Conservation (phyloP, 495 filamentous ascomycete species). For the Cercophora scortea region DNA sequence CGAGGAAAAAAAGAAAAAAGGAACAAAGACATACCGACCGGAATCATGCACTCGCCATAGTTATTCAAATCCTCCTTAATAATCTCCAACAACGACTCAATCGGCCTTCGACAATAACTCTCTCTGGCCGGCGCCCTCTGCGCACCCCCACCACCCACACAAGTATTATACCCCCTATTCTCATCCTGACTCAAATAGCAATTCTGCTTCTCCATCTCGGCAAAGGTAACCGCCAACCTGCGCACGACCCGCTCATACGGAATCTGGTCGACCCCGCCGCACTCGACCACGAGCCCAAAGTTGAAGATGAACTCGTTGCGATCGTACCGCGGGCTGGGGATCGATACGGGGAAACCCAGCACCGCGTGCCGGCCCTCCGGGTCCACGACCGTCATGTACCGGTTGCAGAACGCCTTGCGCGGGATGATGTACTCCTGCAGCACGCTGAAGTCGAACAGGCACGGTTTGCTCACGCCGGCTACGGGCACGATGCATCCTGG, state of each 20-base stretch:
- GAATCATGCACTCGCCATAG: conserved; percentile 97
- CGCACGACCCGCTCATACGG: conserved; percentile 75
- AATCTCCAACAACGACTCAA: conserved; percentile 81
- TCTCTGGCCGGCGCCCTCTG: conserved; percentile 10
- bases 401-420: conserved; percentile 81
- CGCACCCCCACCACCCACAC: neutral
- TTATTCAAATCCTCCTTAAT: conserved; percentile 94
- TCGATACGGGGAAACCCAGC: conserved; percentile 82
- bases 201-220: conserved; percentile 79
- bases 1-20: neutral
- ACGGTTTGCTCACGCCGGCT: conserved; percentile 40
- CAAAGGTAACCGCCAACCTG: conserved; percentile 77
- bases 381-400: conserved; percentile 69
- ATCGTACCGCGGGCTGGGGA: conserved; percentile 64
- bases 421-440: conserved; percentile 89
- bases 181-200: conserved; percentile 59
- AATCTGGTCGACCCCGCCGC: conserved; percentile 54
- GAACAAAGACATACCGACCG: conserved; percentile 54
- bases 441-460: conserved; percentile 73
- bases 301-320: conserved; percentile 99
- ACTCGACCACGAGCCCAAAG: conserved; percentile 73
- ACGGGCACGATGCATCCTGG: conserved; percentile 64
- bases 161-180: neutral
- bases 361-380: conserved; percentile 68
- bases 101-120: conserved; percentile 38